phyloP scores from a whole-genome alignment of 805 yeast species.

The Millerozyma miso region DNA sequence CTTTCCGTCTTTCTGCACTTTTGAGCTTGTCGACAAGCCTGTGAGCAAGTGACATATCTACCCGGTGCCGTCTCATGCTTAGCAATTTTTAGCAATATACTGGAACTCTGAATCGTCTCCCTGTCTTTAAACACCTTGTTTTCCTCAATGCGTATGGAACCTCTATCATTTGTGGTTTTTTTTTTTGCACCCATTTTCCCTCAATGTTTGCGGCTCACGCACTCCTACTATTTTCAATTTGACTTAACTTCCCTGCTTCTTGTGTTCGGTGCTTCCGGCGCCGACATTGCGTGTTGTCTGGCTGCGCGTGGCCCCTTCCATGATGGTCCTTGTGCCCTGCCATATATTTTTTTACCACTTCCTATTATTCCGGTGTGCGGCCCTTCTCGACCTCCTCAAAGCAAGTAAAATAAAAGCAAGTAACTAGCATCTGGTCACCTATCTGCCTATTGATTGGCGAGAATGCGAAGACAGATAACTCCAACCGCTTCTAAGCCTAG shows the following conservation, averaged over 20 bases:
- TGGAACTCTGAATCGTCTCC: not conserved
- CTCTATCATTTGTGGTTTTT: not conserved
- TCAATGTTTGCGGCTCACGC: not conserved
- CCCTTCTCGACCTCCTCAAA: not conserved
- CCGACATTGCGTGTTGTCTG: too few species aligned
- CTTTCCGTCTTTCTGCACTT: not conserved
- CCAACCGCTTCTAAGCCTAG: too few species aligned
- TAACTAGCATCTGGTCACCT: too few species aligned
- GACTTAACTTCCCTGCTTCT: too few species aligned
- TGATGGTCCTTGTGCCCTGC: too few species aligned
- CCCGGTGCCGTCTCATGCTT: not conserved
- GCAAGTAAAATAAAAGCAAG: not conserved
- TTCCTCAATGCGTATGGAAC: not conserved
- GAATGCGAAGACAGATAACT: too few species aligned
- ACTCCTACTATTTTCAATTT: too few species aligned
- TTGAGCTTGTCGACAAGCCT: not conserved
- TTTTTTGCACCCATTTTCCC: not conserved
- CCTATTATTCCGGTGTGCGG: not conserved
- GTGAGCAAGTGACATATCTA: not conserved
- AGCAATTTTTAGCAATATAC: not conserved
- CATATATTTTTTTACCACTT: too few species aligned
- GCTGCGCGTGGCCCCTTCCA: too few species aligned
- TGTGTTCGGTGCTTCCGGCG: too few species aligned
- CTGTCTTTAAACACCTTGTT: not conserved
- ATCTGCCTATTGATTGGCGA: too few species aligned